Evolutionary conservation across 2,329 filamentous ascomycete genomes (phyloP), one percentile per base, ranked within the genome.

Genomic region (Biscogniauxia mediterranea): DNA sequence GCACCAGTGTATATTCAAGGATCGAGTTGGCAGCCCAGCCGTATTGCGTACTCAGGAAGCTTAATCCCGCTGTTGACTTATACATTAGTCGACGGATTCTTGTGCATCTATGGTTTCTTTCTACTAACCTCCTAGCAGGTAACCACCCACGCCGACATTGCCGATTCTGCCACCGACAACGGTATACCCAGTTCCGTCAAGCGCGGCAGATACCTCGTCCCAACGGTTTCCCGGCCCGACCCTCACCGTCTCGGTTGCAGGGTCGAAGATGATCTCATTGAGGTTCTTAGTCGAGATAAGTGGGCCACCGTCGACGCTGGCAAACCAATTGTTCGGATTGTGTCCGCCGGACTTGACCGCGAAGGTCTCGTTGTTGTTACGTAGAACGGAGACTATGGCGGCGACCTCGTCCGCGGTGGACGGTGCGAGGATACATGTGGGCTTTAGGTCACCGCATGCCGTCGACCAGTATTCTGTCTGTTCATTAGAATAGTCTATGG

Each of bases 321-420:
- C 78, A 49, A 80, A 81, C 62, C 80, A 80, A 19, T 81, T 76
- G 67, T 85, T 85, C 3, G 83, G 80, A 60, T 81, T 83, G 71
- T 87, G 84, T 0, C 85, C 85, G 26, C 84, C 85, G 7, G 81
- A 81, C 65, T 84, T 83, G 65, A 85, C 72, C 6, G 84, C 83
- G 64, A 87, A 87, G 2, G 70, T 72, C 58, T 81, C 81, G 46
- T 78, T 75, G 51, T 78, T 78, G 38, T 78, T 71, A 7, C 76
- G 77, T 13, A 87, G 76, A 28, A 81, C 75, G 25, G 76, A 77
- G 54, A 88, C 76, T n/a, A 84, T 78, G 9, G 77, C 75, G 0
- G 83, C 77, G 46, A 87, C 82, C 67, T 87, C 82, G 17, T 79
- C 72, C 0, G 79, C 75, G 38, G 76, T 82, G 13, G 74, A 74